These are phyloP conservation scores for Amphibolis antarctica DNA, from an alignment of 106 monocot species.

Conservation along the genomic window DNA sequence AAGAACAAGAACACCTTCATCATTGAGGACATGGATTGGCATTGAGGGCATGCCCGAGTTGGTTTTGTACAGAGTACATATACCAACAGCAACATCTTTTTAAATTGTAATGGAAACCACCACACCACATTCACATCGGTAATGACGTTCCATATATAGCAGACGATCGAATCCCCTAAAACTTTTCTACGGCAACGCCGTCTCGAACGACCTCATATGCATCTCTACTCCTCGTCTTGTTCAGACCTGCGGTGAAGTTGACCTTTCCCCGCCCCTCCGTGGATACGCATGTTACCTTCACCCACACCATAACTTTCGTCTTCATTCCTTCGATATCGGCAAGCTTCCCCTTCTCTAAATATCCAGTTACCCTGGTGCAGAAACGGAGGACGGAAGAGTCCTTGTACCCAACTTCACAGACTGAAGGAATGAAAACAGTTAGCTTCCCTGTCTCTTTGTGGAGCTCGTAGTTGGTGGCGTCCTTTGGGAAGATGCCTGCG, in stretches of 20 bases:
- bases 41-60: too few relatives aligned
- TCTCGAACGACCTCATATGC: constrained; percentile 49
- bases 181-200: constrained; percentile 60
- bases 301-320: constrained; percentile 78
- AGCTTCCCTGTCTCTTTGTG: constrained; percentile 37
- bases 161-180: constrained; percentile 29
- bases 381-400: constrained; percentile 77
- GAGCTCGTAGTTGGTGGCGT: constrained; percentile 19
- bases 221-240: constrained; percentile 26
- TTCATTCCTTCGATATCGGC: constrained; percentile 80
- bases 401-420: constrained; percentile 85
- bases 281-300: constrained; percentile 46
- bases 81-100: too few relatives aligned
- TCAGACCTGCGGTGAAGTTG: constrained; percentile 52
- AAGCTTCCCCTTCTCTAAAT: constrained; percentile 76
- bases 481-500: constrained; percentile 55
- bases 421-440: constrained; percentile 61
- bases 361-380: constrained; percentile 52
- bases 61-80: too few relatives aligned
- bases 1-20: too few relatives aligned
- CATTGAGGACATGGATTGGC: too few relatives aligned
- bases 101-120: too few relatives aligned
- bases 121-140: too few relatives aligned
- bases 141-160: too few relatives aligned
- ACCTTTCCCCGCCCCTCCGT: constrained; percentile 62